Base-by-base conservation (phyloP, 1,284 basidiomycete species). In the Boletus subluridellus region DNA sequence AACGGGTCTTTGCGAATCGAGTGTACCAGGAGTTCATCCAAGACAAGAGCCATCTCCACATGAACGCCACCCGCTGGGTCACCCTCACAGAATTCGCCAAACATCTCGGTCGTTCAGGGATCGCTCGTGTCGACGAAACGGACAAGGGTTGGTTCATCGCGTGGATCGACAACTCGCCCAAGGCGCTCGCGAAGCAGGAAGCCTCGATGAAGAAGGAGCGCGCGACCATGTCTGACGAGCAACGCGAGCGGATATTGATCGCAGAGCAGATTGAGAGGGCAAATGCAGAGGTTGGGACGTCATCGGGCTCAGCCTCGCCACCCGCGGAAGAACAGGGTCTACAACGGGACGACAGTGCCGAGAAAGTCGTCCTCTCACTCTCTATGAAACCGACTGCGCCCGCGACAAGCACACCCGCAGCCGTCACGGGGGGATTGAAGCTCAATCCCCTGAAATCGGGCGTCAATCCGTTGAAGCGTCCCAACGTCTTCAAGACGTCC, bases 1-100 rank as follows among this genome's bases (percentile, higher is more conserved):
- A n/a, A n/a, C n/a, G n/a, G n/a, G n/a, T n/a, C n/a, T 84, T 87
- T 63, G 94, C 94, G 41, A 99, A 99, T 72, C 88, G 87, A 52
- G 96, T 99, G 17, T 99, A 99, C 71, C 95, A 99, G 76, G 97
- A 99, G 74, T 95, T 93, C 76, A 99, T 99, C 66, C 85, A 92
- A 60, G 96, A 98, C 77, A 95, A 96, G 75, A 75, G 83, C 53
- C 97, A 99, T 74, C 80, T 95, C 28, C 97, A 99, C 78, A 99
- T 99, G 97, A 99, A 99, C 76, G 81, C 95, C 6, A 99, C 97
- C 11, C 86, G 93, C 60, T 99, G 97, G 95, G 92, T 97, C 28
- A 97, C 96, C 11, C 82, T 99, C 60, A 92, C 92, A 12, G 96
- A 97, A 69, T 99, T 99, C 67, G 81, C 87, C 68, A 95, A 96